phyloP scores from a whole-genome alignment of 768 basidiomycete genomes.

The Psilocybe cyanescens region DNA sequence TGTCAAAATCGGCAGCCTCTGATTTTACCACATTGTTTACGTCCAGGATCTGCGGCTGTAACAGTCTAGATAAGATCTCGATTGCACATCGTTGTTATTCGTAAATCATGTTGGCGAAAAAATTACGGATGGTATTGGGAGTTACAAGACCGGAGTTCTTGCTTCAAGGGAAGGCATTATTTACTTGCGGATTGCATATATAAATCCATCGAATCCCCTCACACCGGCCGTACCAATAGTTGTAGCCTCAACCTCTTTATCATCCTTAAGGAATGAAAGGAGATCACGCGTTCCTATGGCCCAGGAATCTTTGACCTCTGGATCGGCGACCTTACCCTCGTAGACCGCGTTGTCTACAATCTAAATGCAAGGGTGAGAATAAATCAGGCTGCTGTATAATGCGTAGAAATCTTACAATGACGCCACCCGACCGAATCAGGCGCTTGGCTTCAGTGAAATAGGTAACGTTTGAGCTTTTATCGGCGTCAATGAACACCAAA shows the following conservation, averaged over 20 bases:
- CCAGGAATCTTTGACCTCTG: constrained; percentile 29
- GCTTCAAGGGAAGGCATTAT: neutral
- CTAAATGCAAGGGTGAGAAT: constrained; percentile 25
- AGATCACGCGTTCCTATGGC: constrained; percentile 52
- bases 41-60: no score
- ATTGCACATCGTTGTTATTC: no score
- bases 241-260: constrained; percentile 56
- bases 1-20: no score
- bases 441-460: constrained; percentile 67
- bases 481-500: constrained; percentile 75
- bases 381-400: neutral
- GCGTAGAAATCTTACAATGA: constrained; percentile 49
- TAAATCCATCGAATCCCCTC: constrained; percentile 58
- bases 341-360: constrained; percentile 68
- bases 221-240: constrained; percentile 53
- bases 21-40: no score
- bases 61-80: no score
- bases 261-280: constrained; percentile 47
- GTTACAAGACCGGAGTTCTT: no score
- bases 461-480: constrained; percentile 53
- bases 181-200: constrained; percentile 46
- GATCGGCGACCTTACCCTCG: constrained; percentile 47
- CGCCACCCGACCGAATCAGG: constrained; percentile 58
- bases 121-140: no score
- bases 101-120: no score